A percentile compares a stretch with the other conserved stretches of the same genome.
These are phyloP conservation scores for Podospora anserina DNA, from an alignment of 495 filamentous ascomycete genomes.

Conservation along the genomic window DNA sequence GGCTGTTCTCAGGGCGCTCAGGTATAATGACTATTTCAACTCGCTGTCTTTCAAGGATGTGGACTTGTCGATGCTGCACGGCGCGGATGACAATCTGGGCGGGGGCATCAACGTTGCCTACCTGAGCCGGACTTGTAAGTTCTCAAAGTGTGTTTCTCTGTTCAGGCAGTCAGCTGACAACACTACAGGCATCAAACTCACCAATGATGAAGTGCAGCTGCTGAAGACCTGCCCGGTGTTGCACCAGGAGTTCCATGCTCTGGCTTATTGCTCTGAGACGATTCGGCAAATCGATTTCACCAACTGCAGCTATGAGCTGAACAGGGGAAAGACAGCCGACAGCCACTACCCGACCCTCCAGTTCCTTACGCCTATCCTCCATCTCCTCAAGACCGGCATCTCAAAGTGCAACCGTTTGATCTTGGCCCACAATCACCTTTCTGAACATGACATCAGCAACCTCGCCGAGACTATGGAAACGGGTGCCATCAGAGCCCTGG, in stretches of 20 bases:
- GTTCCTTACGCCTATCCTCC: slow-evolving; percentile 35
- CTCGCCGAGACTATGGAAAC: slow-evolving; percentile 30
- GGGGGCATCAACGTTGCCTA: slow-evolving; percentile 31
- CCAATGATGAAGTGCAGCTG: slow-evolving; percentile 35
- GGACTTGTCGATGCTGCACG: slow-evolving; percentile 49
- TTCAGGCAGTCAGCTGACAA: slow-evolving; percentile 11
- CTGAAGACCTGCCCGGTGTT: slow-evolving; percentile 40
- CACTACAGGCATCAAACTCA: slow-evolving; percentile 26
- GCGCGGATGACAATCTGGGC: slow-evolving; percentile 31
- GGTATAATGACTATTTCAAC: slow-evolving; percentile 88
- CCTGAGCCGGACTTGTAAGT: slow-evolving; percentile 33
- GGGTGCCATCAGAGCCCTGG: slow-evolving; percentile 29
- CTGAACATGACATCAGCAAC: slow-evolving; percentile 29
- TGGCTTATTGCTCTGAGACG: slow-evolving; percentile 43
- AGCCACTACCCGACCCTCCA: slow-evolving; percentile 20
- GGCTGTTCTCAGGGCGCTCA: slow-evolving; percentile 78
- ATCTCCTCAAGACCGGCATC: slow-evolving; percentile 27
- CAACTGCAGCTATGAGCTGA: slow-evolving; percentile 31
- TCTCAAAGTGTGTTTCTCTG: neutral
- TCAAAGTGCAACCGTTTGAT: slow-evolving; percentile 34
- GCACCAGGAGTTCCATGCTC: slow-evolving; percentile 48
- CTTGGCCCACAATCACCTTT: slow-evolving; percentile 27
- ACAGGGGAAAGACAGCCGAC: slow-evolving; percentile 3
- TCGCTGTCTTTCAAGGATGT: slow-evolving; percentile 80
- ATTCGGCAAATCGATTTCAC: slow-evolving; percentile 45